Percentiles rank a stretch among this genome's conserved stretches.
phyloP scores from a whole-genome alignment of 352 stramenopile genomes.

The Phytophthora idaei region DNA sequence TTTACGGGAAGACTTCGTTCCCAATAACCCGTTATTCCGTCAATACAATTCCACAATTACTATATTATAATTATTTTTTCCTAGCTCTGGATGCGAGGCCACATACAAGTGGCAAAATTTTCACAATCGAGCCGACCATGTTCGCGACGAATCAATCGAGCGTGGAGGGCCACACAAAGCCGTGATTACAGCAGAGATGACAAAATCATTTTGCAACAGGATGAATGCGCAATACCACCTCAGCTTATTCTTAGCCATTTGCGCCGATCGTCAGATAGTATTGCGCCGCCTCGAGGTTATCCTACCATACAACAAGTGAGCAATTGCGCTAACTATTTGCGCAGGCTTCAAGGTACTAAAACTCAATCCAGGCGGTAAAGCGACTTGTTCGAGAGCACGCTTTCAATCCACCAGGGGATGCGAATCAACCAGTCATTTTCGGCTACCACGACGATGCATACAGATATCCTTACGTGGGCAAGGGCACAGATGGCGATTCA shows the following conservation, averaged over 20 bases:
- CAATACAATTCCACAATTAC: too few relatives aligned
- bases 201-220: slow-evolving; percentile 9
- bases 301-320: neutral
- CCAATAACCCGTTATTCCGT: too few relatives aligned
- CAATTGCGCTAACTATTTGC: slow-evolving; percentile 13
- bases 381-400: neutral
- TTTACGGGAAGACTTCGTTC: too few relatives aligned
- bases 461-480: slow-evolving; percentile 5
- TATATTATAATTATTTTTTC: too few relatives aligned
- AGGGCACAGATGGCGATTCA: neutral
- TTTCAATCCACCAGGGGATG: neutral
- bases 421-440: neutral
- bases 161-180: neutral
- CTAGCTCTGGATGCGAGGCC: neutral
- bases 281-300: slow-evolving; percentile 1
- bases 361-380: neutral
- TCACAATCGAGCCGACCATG: slow-evolving; percentile 6
- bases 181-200: slow-evolving; percentile 2
- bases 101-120: neutral
- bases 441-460: neutral
- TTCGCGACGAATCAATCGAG: neutral
- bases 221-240: slow-evolving; percentile 9
- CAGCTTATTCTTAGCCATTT: slow-evolving; percentile 4
- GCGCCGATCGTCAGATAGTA: neutral
- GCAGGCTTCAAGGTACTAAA: slow-evolving; percentile 4